These are phyloP conservation scores for Xylariaceae sp. DNA, from an alignment of 2,329 filamentous ascomycete species.

Conservation along the genomic window DNA sequence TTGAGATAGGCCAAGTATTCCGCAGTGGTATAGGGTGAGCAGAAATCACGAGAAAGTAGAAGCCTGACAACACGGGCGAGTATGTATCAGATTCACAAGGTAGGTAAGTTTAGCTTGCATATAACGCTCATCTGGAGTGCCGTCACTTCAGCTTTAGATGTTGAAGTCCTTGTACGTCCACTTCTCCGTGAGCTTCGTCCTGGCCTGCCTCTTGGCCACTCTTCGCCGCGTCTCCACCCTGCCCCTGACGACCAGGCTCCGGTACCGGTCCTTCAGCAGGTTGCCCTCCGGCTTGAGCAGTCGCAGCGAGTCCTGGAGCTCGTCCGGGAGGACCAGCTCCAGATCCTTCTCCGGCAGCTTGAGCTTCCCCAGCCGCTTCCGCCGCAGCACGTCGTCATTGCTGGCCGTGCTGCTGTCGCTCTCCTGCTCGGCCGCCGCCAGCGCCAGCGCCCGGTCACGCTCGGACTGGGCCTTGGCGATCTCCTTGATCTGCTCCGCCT, in stretches of 20 bases:
- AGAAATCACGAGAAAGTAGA: too few relatives aligned
- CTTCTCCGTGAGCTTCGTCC: conserved; percentile 81
- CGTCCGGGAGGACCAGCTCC: conserved; percentile 73
- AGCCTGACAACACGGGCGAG: too few relatives aligned
- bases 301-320: conserved; percentile 74
- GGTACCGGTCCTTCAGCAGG: conserved; percentile 81
- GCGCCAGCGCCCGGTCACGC: conserved; percentile 42
- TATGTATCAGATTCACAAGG: too few relatives aligned
- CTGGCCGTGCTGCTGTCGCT: conserved; percentile 39
- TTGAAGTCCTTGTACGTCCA: conserved; percentile 96
- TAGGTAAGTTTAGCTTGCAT: too few relatives aligned
- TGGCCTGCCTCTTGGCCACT: conserved; percentile 74
- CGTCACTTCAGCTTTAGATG: conserved; percentile 32
- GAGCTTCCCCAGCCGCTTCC: conserved; percentile 65
- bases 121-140: too few relatives aligned
- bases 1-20: too few relatives aligned
- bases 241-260: conserved; percentile 79
- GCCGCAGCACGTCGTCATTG: conserved; percentile 58
- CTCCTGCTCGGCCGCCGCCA: conserved; percentile 36
- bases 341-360: conserved; percentile 71
- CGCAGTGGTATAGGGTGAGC: too few relatives aligned
- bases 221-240: conserved; percentile 79
- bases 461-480: conserved; percentile 57
- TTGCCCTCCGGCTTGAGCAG: conserved; percentile 93
- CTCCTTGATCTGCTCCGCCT: conserved; percentile 63